These are phyloP conservation scores for Cladochytrium tenue DNA, from an alignment of 371 early-diverging fungal species.

Conservation along the genomic window DNA sequence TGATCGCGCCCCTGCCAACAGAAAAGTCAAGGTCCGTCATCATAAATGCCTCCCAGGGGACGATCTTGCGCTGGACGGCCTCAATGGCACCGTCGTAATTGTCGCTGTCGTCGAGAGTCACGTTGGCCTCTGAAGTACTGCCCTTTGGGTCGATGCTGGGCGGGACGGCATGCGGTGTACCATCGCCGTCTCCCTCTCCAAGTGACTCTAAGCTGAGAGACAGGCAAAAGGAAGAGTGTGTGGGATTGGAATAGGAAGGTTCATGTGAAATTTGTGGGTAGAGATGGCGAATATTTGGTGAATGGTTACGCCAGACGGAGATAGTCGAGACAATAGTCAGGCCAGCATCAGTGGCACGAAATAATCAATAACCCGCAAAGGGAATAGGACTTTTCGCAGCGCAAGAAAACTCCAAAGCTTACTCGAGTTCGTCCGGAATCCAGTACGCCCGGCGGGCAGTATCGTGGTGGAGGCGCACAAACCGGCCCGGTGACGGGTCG, in stretches of 20 bases:
- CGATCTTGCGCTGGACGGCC: slow-evolving; percentile 62
- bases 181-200: background rate
- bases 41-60: slow-evolving; percentile 64
- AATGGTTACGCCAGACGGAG: no score
- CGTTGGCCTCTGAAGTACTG: background rate
- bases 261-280: no score
- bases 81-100: slow-evolving; percentile 20
- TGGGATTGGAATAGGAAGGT: no score
- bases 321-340: no score
- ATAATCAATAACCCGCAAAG: no score
- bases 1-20: background rate
- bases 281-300: no score
- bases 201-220: background rate
- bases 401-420: no score
- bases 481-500: slow-evolving; percentile 3
- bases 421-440: background rate
- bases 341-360: no score
- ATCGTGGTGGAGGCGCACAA: slow-evolving; percentile 2
- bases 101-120: slow-evolving; percentile 1
- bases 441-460: background rate
- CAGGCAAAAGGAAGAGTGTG: background rate
- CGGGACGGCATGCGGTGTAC: background rate
- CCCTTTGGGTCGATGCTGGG: background rate
- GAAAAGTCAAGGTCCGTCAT: slow-evolving; percentile 41
- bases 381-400: no score